Evolutionary conservation across 202 grass and related monocot genomes (phyloP).

Genomic region (Schoenoplectus triqueter): DNA sequence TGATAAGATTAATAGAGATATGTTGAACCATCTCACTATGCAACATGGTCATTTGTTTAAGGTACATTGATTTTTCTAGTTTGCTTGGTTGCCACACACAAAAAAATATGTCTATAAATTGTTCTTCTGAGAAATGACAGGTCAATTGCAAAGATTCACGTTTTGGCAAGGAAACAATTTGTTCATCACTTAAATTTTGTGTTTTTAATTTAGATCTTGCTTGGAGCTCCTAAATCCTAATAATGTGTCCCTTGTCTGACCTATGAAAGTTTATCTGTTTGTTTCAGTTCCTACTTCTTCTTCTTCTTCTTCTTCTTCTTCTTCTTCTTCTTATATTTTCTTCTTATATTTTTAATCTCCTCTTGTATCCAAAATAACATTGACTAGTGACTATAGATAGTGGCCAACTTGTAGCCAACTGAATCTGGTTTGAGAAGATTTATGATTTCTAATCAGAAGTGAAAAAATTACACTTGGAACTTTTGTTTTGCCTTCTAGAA

Average conservation of each 20-base stretch:
- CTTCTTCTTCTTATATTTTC: neutral
- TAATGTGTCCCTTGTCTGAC: neutral
- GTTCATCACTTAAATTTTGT: neutral
- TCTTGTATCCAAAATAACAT: neutral
- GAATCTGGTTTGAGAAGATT: neutral
- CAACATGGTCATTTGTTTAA: constrained; percentile 95
- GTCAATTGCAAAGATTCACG: neutral
- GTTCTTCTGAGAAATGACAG: neutral
- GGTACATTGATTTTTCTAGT: constrained; percentile 43
- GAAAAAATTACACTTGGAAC: neutral
- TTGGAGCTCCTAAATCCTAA: neutral
- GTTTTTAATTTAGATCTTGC: neutral
- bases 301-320: neutral
- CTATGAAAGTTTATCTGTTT: neutral
- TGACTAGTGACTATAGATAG: neutral
- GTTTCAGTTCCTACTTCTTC: neutral
- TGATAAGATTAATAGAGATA: constrained; percentile 83
- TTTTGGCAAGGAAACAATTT: neutral
- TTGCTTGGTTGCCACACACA: constrained; percentile 22
- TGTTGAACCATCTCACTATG: constrained; percentile 86
- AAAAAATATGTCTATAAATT: neutral
- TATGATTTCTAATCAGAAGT: neutral
- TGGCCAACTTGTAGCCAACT: neutral
- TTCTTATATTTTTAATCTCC: no score
- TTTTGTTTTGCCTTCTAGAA: neutral